A percentile compares a stretch with the other conserved stretches of the same genome.
Conservation (phyloP, 768 basidiomycete genomes). For the Hortiboletus campestris region DNA sequence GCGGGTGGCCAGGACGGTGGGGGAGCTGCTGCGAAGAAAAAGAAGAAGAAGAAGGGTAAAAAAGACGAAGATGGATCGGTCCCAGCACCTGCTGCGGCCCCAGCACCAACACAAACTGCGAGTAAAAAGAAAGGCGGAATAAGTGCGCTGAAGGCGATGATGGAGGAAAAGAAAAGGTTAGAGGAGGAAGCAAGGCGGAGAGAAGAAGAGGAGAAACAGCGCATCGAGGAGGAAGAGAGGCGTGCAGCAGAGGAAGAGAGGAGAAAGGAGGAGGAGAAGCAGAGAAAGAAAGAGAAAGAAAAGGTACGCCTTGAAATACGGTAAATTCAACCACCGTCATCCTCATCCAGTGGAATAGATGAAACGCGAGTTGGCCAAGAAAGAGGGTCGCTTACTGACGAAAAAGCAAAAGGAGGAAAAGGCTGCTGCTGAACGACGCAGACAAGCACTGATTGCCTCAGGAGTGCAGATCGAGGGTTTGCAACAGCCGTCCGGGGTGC, state of each 20-base stretch:
- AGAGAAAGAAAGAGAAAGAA: conserved; percentile 83
- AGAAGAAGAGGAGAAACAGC: conserved; percentile 74
- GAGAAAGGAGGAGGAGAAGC: conserved; percentile 79
- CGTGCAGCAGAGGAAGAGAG: conserved; percentile 72
- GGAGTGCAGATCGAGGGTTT: conserved; percentile 91
- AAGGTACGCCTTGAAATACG: conserved; percentile 47
- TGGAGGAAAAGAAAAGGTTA: conserved; percentile 87
- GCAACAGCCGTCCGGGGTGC: conserved; percentile 51
- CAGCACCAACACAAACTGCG: conserved; percentile 36
- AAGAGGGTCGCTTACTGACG: conserved; percentile 92
- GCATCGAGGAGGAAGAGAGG: conserved; percentile 90
- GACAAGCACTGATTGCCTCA: conserved; percentile 84
- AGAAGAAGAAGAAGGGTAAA: conserved; percentile 80
- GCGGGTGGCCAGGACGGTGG: conserved; percentile 61
- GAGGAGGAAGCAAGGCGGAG: conserved; percentile 77
- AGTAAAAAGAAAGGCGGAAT: conserved; percentile 78
- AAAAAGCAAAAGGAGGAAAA: conserved; percentile 96
- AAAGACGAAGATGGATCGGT: conserved; percentile 70
- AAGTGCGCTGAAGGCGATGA: conserved; percentile 80
- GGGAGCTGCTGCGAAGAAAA: conserved; percentile 61
- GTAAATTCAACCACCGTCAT: not conserved
- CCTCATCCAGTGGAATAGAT: conserved; percentile 46
- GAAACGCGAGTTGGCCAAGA: conserved; percentile 86
- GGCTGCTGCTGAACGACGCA: conserved; percentile 86
- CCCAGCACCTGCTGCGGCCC: conserved; percentile 32